Evolutionary conservation across 805 yeast genomes (phyloP), one percentile per base, ranked within the genome.

Genomic region (Brettanomyces nanus): DNA sequence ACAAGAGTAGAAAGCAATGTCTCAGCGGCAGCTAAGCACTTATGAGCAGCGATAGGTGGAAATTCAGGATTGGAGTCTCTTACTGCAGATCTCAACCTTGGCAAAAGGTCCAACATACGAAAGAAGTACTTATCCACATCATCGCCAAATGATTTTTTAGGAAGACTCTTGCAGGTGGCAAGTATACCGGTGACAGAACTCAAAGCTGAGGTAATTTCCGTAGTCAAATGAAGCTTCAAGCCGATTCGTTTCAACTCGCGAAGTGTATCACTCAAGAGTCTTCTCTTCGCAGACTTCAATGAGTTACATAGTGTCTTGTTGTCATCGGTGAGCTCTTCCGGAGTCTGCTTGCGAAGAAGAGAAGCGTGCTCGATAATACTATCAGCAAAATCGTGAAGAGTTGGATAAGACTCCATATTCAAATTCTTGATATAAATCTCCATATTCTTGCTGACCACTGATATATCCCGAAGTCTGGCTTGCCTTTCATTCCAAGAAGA

Each of bases 201-300:
- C 56, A 85, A 85, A 3, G 71, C 59, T 19, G 68, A 69, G 37
- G 74, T 71, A n/a, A 80, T 73, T 44, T 83, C 87, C 5, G 79
- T 68, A 41, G 80, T 77, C 26, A 80, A 67, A 19, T 73, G 73
- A 3, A 78, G 63, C 47, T 76, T 81, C 46, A 92, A 59, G 1
- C 99, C 99, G 53, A 85, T 75, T 41, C 77, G 63, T 53, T 77
- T 73, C 38, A 90, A 62, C 46, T 85, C 92, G 44, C 77, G 77
- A 42, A 92, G 60, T 0, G 87, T 73, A 40, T 80, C 85, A 59
- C 92, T 82, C 38, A 94, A 62, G 5, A 87, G 59, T 46, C 80
- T 82, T 42, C 79, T 68, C 60, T 92, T 92, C 51, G 85, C 90
- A n/a, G 80, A 70, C 51, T 81, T 84, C 58, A 92, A 65, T 5